Evolutionary conservation across 345 rosid genomes (phyloP).

Genomic region (Clarkia xantiana): DNA sequence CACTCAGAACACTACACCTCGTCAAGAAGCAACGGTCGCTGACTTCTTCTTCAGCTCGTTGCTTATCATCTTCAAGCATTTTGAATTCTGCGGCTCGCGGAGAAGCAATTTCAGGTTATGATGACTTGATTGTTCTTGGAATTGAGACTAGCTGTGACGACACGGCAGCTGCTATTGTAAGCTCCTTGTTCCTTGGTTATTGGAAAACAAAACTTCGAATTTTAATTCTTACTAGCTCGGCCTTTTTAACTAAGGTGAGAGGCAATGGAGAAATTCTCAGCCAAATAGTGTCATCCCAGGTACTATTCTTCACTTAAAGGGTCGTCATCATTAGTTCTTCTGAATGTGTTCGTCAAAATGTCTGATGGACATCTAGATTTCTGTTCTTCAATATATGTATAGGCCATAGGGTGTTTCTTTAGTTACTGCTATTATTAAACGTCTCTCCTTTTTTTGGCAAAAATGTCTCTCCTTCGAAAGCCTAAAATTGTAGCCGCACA

Average conservation of each 20-base stretch:
- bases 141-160: constrained; percentile 96
- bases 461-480: too few species aligned
- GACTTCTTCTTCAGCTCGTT: constrained; percentile 8
- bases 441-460: too few species aligned
- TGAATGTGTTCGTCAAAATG: constrained; percentile 3
- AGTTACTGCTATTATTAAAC: too few species aligned
- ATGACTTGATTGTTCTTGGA: constrained; percentile 68
- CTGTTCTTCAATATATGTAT: too few species aligned
- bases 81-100: constrained; percentile 7
- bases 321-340: not conserved
- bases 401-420: too few species aligned
- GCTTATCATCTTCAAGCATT: constrained; percentile 11
- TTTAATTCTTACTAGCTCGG: constrained; percentile 2
- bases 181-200: constrained; percentile 4
- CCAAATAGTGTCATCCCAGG: constrained; percentile 96
- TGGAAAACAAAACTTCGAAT: not conserved
- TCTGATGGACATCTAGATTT: not conserved
- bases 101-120: constrained; percentile 5
- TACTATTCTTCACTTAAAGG: constrained; percentile 15
- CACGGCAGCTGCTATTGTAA: constrained; percentile 91
- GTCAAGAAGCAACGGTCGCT: constrained; percentile 8
- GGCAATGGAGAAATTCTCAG: constrained; percentile 78
- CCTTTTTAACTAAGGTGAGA: constrained; percentile 42
- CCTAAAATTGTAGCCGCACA: too few species aligned
- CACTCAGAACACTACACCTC: constrained; percentile 8